Evolutionary conservation across 192 early-diverging fungal genomes (phyloP).

Genomic region (Coemansia sp.): DNA sequence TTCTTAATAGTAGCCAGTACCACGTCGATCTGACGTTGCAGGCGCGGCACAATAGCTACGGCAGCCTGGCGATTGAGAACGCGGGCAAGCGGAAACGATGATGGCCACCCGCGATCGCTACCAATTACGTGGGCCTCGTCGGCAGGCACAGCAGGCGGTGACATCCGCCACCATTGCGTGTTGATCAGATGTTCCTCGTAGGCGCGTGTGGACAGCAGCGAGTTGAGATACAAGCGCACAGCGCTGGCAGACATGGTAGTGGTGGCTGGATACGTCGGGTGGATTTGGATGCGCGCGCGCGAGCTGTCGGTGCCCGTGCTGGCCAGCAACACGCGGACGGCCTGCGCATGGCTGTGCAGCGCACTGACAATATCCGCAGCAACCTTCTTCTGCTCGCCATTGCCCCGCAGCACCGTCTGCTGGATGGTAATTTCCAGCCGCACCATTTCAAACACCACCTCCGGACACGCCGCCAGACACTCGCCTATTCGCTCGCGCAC

Average conservation of each 20-base stretch:
- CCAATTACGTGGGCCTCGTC: conserved; percentile 24
- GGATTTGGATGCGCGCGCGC: conserved; percentile 30
- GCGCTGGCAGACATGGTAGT: conserved; percentile 54
- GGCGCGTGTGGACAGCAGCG: conserved; percentile 48
- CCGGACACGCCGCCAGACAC: conserved; percentile 38
- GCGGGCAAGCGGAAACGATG: conserved; percentile 47
- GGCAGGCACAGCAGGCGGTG: background rate
- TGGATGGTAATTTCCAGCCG: conserved; percentile 52
- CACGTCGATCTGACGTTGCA: conserved; percentile 45
- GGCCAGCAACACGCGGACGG: conserved; percentile 17
- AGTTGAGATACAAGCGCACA: conserved; percentile 54
- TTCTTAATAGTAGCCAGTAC: conserved; percentile 40
- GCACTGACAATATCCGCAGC: conserved; percentile 42
- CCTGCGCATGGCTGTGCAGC: conserved; percentile 32
- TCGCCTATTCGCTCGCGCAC: conserved; percentile 44
- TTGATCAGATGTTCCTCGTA: conserved; percentile 55
- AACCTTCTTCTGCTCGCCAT: conserved; percentile 51
- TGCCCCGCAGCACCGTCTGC: conserved; percentile 39
- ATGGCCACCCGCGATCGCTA: conserved; percentile 31
- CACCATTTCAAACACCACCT: conserved; percentile 52
- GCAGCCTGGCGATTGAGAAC: conserved; percentile 46
- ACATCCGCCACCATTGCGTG: conserved; percentile 51
- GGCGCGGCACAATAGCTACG: conserved; percentile 36
- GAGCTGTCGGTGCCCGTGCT: background rate
- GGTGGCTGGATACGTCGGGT: conserved; percentile 34